Evolutionary conservation across 257 asterid species (phyloP).

Genomic region (Handroanthus guayacan): DNA sequence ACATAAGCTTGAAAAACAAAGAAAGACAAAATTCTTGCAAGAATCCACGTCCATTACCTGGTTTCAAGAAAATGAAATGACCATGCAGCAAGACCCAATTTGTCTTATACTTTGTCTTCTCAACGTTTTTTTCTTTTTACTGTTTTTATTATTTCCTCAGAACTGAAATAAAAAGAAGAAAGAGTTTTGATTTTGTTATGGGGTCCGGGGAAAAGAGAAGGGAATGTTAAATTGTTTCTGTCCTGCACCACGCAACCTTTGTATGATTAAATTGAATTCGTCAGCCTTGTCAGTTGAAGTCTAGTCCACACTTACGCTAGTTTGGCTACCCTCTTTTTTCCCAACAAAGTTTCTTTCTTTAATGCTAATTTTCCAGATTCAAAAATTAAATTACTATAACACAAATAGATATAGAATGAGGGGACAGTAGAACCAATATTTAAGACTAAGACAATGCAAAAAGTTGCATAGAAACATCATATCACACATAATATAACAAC

Average conservation of each 20-base stretch:
- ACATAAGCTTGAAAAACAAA: conserved; percentile 8
- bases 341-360: neutral
- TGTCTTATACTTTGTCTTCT: conserved; percentile 39
- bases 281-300: conserved; percentile 19
- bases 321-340: neutral
- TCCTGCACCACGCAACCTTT: conserved; percentile 40
- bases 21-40: conserved; percentile 37
- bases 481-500: neutral
- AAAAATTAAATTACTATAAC: neutral
- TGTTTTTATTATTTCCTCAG: conserved; percentile 9
- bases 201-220: conserved; percentile 37
- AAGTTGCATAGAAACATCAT: neutral
- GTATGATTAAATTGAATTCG: conserved; percentile 43
- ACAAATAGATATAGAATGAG: neutral
- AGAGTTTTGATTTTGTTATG: conserved; percentile 28
- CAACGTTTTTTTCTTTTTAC: neutral
- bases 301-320: conserved; percentile 22
- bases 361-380: neutral
- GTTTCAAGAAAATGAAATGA: conserved; percentile 38
- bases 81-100: conserved; percentile 39
- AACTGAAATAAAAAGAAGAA: neutral
- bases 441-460: neutral
- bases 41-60: conserved; percentile 51
- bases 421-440: neutral
- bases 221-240: conserved; percentile 37